Evolutionary conservation across 495 filamentous ascomycete species (phyloP).

Genomic region (Talaromyces trachyspermus): DNA sequence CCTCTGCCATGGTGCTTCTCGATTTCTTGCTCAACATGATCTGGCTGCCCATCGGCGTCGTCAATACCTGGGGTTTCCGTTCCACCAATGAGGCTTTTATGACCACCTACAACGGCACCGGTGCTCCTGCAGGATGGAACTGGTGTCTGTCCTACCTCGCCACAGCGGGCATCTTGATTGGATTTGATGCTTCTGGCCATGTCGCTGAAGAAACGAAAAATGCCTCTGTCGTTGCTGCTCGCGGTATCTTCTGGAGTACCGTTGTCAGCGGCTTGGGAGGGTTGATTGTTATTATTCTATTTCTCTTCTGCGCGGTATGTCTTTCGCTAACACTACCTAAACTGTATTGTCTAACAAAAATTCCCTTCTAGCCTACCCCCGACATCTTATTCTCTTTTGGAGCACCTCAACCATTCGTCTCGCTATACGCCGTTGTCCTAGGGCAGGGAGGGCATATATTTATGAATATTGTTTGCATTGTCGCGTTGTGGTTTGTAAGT

Average conservation of each 20-base stretch:
- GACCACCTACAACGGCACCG: constrained; percentile 50
- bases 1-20: constrained; percentile 40
- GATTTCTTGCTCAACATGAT: constrained; percentile 51
- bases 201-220: constrained; percentile 53
- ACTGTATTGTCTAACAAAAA: constrained; percentile 2
- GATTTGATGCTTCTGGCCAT: constrained; percentile 50
- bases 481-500: constrained; percentile 42
- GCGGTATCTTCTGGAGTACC: constrained; percentile 50
- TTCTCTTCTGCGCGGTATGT: constrained; percentile 47
- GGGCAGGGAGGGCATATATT: constrained; percentile 47
- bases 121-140: constrained; percentile 49
- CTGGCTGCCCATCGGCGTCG: constrained; percentile 48
- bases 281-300: constrained; percentile 44
- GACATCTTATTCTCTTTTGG: constrained; percentile 35
- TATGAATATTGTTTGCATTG: constrained; percentile 46
- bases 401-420: constrained; percentile 47
- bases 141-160: constrained; percentile 53
- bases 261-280: constrained; percentile 44
- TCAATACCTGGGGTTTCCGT: constrained; percentile 48
- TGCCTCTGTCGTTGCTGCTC: constrained; percentile 44
- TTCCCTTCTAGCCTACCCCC: constrained; percentile 23
- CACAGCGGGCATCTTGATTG: constrained; percentile 51
- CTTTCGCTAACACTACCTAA: neutral
- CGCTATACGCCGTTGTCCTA: constrained; percentile 44
- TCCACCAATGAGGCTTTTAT: constrained; percentile 48